These are phyloP conservation scores for Eremomyces bilateralis DNA, from an alignment of 495 filamentous ascomycete genomes.

Conservation along the genomic window DNA sequence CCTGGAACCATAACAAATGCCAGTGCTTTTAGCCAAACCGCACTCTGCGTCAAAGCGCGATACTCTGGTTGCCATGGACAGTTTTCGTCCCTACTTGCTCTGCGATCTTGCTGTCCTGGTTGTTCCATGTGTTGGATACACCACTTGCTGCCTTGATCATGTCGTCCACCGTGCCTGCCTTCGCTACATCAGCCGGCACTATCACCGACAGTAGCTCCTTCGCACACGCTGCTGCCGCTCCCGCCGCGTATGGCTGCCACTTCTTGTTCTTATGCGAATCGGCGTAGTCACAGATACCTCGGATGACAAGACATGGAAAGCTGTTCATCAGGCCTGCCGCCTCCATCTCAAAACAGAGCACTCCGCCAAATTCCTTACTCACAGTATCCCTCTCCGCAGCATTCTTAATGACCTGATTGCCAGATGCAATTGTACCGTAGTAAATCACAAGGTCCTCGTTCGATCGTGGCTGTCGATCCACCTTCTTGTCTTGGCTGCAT, in stretches of 20 bases:
- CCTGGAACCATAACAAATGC: no score
- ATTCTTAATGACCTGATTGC: not conserved
- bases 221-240: slow-evolving; percentile 11
- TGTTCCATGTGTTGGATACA: no score
- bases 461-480: not conserved
- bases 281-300: slow-evolving; percentile 15
- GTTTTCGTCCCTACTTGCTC: no score
- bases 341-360: slow-evolving; percentile 17
- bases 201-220: slow-evolving; percentile 10
- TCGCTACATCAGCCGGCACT: no score
- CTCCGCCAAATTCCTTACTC: not conserved
- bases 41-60: no score
- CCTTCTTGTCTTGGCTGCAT: not conserved
- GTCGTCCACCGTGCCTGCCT: no score
- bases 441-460: not conserved
- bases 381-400: not conserved
- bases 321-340: slow-evolving; percentile 10
- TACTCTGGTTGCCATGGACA: no score
- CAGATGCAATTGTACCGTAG: slow-evolving; percentile 1
- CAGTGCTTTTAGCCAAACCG: no score
- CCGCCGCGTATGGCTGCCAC: slow-evolving; percentile 11
- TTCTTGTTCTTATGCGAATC: slow-evolving; percentile 15
- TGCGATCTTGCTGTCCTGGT: no score
- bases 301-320: slow-evolving; percentile 12
- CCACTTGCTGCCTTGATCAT: no score